These are phyloP conservation scores for Candida anglica DNA, from an alignment of 805 yeast species.

Conservation along the genomic window DNA sequence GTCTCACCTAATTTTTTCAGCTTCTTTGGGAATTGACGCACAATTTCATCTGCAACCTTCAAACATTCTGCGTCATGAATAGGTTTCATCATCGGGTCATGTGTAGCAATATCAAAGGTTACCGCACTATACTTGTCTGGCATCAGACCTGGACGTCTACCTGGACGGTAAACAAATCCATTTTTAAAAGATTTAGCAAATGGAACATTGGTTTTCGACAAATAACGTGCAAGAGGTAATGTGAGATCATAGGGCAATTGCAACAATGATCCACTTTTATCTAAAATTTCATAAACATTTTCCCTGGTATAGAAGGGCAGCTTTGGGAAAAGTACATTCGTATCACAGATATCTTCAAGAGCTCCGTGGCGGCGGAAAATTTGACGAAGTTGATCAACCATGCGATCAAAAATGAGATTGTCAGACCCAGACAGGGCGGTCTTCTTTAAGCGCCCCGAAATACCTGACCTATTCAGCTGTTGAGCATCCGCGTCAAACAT, in stretches of 20 bases:
- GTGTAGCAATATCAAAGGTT: conserved; percentile 76
- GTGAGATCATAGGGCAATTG: conserved; percentile 89
- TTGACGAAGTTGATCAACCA: conserved; percentile 54
- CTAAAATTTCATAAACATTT: conserved; percentile 75
- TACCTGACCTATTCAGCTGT: too few species aligned
- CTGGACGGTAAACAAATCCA: conserved; percentile 78
- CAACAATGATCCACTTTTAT: conserved; percentile 80
- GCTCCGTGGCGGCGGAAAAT: conserved; percentile 86
- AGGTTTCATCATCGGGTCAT: conserved; percentile 38
- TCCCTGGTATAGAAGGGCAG: conserved; percentile 63
- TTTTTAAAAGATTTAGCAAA: conserved; percentile 66
- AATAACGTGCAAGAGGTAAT: conserved; percentile 79
- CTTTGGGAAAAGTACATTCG: conserved; percentile 71
- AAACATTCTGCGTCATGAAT: conserved; percentile 85
- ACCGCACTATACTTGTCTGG: conserved; percentile 78
- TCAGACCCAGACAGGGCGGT: not conserved
- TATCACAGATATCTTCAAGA: conserved; percentile 61
- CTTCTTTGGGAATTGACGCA: conserved; percentile 7
- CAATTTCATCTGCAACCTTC: conserved; percentile 72
- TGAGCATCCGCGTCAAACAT: conserved; percentile 56
- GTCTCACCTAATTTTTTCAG: not conserved
- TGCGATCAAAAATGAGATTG: conserved; percentile 50
- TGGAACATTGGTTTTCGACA: conserved; percentile 57
- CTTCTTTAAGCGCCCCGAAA: too few species aligned
- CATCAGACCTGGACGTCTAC: conserved; percentile 51